Conservation (phyloP, 1,284 basidiomycete species). For the Sporisorium iseilematis-ciliati region DNA sequence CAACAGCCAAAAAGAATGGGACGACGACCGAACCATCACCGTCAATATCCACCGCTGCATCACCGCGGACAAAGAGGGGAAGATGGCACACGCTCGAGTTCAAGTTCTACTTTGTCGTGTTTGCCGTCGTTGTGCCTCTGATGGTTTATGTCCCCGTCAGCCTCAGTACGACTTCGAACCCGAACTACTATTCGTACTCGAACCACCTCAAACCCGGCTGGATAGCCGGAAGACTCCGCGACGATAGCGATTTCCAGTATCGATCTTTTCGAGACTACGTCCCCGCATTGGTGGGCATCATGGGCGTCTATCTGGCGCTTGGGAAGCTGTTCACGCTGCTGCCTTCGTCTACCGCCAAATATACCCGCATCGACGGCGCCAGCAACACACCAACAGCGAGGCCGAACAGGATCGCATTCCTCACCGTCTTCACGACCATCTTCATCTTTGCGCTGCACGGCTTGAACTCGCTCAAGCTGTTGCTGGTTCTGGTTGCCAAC, state of each 20-base stretch:
- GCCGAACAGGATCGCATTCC: slow-evolving; percentile 73
- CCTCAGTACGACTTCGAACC: slow-evolving; percentile 80
- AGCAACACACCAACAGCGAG: slow-evolving; percentile 1
- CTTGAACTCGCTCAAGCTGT: slow-evolving; percentile 82
- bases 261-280: slow-evolving; percentile 69
- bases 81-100: slow-evolving; percentile 89
- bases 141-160: slow-evolving; percentile 84
- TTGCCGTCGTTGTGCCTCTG: slow-evolving; percentile 77
- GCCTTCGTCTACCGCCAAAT: slow-evolving; percentile 13
- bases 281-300: slow-evolving; percentile 61
- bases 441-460: slow-evolving; percentile 88
- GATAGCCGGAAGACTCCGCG: slow-evolving; percentile 71
- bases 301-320: slow-evolving; percentile 58
- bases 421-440: slow-evolving; percentile 75
- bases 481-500: slow-evolving; percentile 79
- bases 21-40: slow-evolving; percentile 2
- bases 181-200: slow-evolving; percentile 79
- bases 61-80: slow-evolving; percentile 11
- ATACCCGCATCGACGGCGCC: slow-evolving; percentile 19
- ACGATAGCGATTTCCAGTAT: slow-evolving; percentile 71
- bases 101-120: slow-evolving; percentile 79
- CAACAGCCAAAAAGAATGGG: slow-evolving; percentile 2
- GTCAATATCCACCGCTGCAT: slow-evolving; percentile 3
- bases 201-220: slow-evolving; percentile 75
- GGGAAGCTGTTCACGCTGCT: slow-evolving; percentile 60